Base-by-base conservation (phyloP, 2,329 filamentous ascomycete genomes). In the Didymella exigua region DNA sequence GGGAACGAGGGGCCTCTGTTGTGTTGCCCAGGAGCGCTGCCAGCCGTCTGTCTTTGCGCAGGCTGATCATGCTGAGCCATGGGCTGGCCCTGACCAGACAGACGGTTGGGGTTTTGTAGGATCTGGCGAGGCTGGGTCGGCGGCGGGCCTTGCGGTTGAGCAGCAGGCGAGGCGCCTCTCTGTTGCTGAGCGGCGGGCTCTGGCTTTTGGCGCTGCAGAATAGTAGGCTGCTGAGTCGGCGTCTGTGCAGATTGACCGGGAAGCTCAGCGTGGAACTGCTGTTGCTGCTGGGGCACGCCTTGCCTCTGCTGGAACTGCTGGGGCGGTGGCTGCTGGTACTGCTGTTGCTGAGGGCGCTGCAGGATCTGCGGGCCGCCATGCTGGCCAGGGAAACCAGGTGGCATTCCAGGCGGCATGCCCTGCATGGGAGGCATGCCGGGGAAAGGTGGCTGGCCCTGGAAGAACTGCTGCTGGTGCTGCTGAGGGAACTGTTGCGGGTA, bases 91-190 rank as follows among this genome's bases (percentile, higher is more conserved):
- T 75, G 76, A 54, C 75, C 71, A 63, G 77, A 68, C 44, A 85
- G 76, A 9, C 89, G 83, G 66, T 89, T 90, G 10, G 89, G 89
- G 70, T 92, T 93, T 72, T 93, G 91, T 46, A 93, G 75, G 49
- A 92, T 90, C 68, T 95, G 90, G 6, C 86, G 85, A 4, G 90
- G 89, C 60, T 76, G 74, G 23, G 70, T 62, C 19, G 72, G 69
- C 18, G 72, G 69, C 21, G 76, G 68, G 30, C 77, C 75, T 41
- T 78, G 69, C 21, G 73, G 69, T 49, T 77, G 77, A n/a, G 73
- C 68, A 29, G 73, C 72, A 23, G 65, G 60, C 21, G 63, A 60
- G 18, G 58, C 59, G 30, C 69, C 65, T 45, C 65, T 60, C 18
- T 67, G 71, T 43, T 67, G 68, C 48, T 69, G 70, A 5, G 38